phyloP scores from a whole-genome alignment of 192 early-diverging fungal genomes.

The Radiomyces spectabilis region DNA sequence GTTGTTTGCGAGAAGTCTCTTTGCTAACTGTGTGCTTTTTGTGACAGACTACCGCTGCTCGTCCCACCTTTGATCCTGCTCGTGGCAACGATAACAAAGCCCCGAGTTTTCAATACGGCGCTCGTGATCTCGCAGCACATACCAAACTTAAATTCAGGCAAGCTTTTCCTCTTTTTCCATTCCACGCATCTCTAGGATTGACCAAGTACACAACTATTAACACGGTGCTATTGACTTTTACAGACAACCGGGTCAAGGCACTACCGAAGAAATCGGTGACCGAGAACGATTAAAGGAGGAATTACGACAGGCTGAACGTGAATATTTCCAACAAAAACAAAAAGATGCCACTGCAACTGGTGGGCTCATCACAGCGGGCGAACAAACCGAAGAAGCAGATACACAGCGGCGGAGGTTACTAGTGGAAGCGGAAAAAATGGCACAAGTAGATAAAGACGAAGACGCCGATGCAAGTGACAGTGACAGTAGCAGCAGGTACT shows the following conservation, averaged over 20 bases:
- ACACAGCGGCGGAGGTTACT: constrained; percentile 29
- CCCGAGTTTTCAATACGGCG: constrained; percentile 55
- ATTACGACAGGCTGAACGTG: constrained; percentile 57
- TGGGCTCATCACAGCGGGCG: constrained; percentile 9
- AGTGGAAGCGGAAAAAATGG: constrained; percentile 40
- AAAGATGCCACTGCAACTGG: constrained; percentile 9
- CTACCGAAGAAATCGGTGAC: constrained; percentile 45
- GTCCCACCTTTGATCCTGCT: constrained; percentile 74
- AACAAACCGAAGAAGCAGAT: constrained; percentile 24
- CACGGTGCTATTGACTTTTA: not conserved
- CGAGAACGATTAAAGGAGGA: constrained; percentile 55
- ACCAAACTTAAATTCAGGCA: constrained; percentile 72
- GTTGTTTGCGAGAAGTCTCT: too few relatives aligned
- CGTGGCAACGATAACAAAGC: constrained; percentile 56
- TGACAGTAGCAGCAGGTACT: constrained; percentile 32
- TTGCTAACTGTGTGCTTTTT: too few relatives aligned
- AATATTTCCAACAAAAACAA: constrained; percentile 48
- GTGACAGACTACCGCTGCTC: constrained; percentile 52
- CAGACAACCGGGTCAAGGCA: constrained; percentile 62
- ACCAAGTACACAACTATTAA: too few relatives aligned
- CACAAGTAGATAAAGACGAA: constrained; percentile 49
- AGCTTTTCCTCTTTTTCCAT: too few relatives aligned
- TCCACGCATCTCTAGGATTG: too few relatives aligned
- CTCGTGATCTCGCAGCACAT: constrained; percentile 67
- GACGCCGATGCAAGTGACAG: constrained; percentile 45